Evolutionary conservation across 495 filamentous ascomycete genomes (phyloP).

Genomic region (Pseudoneurospora amorphoporcata): DNA sequence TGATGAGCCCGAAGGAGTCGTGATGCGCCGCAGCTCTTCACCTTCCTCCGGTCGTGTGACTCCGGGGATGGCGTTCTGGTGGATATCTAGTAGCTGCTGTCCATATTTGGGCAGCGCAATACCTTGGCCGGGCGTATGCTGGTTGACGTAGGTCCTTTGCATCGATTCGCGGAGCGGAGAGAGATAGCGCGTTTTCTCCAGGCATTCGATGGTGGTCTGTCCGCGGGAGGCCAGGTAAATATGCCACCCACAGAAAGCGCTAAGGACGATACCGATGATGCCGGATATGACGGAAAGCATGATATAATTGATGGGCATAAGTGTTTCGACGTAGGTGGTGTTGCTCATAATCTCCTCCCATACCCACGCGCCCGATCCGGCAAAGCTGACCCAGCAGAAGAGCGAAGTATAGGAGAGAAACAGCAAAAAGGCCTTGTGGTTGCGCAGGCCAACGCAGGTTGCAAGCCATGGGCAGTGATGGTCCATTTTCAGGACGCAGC

Average conservation of each 20-base stretch:
- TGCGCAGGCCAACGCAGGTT: slow-evolving; percentile 84
- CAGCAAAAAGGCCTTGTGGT: slow-evolving; percentile 91
- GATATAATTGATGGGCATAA: slow-evolving; percentile 86
- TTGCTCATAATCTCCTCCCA: slow-evolving; percentile 68
- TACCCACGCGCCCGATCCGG: slow-evolving; percentile 61
- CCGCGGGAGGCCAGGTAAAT: slow-evolving; percentile 66
- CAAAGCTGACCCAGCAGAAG: slow-evolving; percentile 77
- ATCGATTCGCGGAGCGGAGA: slow-evolving; percentile 62
- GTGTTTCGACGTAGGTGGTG: slow-evolving; percentile 46
- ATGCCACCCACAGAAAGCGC: slow-evolving; percentile 90
- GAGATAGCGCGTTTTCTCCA: slow-evolving; percentile 91
- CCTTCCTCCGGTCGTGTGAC: slow-evolving; percentile 73
- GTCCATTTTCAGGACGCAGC: slow-evolving; percentile 97
- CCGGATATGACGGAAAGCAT: slow-evolving; percentile 76
- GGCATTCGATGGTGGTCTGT: slow-evolving; percentile 86
- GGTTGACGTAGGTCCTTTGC: slow-evolving; percentile 48
- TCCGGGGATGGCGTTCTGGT: slow-evolving; percentile 74
- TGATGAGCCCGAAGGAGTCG: slow-evolving; percentile 1
- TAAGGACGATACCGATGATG: slow-evolving; percentile 81
- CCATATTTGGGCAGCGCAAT: slow-evolving; percentile 53
- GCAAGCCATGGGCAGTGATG: slow-evolving; percentile 98
- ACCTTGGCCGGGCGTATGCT: slow-evolving; percentile 35
- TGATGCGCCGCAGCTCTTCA: slow-evolving; percentile 37
- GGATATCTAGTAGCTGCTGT: slow-evolving; percentile 68
- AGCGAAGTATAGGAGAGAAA: slow-evolving; percentile 87